These are phyloP conservation scores for Neurospora crassa DNA, from an alignment of 2,329 filamentous ascomycete species.

Conservation along the genomic window DNA sequence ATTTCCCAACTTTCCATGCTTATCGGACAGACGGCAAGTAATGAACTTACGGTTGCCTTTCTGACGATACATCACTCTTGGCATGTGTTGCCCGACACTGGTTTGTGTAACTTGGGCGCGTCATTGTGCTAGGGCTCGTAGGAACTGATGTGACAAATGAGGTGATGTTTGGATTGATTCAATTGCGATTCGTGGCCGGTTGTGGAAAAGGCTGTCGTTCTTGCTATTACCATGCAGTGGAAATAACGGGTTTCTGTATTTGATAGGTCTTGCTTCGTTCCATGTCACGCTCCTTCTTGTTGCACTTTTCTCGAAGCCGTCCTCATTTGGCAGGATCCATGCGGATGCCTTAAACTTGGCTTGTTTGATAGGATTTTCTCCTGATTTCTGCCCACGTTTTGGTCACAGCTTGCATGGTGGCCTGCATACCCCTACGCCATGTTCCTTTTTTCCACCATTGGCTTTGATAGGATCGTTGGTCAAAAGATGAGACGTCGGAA, in stretches of 20 bases:
- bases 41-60: not conserved
- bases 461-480: not conserved
- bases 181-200: not conserved
- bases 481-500: not conserved
- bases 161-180: not conserved
- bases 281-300: not conserved
- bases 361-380: not conserved
- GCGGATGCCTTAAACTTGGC: not conserved
- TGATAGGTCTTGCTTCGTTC: not conserved
- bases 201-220: not conserved
- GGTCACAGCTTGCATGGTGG: not conserved
- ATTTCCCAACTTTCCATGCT: not conserved
- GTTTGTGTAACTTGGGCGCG: not conserved
- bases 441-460: not conserved
- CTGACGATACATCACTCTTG: not conserved
- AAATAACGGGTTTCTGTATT: not conserved
- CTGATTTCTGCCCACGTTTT: not conserved
- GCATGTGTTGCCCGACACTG: not conserved
- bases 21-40: not conserved
- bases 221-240: not conserved
- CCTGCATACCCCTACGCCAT: not conserved
- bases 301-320: not conserved
- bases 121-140: not conserved
- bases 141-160: not conserved
- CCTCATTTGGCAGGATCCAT: not conserved